A percentile compares a stretch with the other conserved stretches of the same genome.
These are phyloP conservation scores for Protomyces pachydermus DNA, from an alignment of 1,139 yeast species.

Conservation along the genomic window DNA sequence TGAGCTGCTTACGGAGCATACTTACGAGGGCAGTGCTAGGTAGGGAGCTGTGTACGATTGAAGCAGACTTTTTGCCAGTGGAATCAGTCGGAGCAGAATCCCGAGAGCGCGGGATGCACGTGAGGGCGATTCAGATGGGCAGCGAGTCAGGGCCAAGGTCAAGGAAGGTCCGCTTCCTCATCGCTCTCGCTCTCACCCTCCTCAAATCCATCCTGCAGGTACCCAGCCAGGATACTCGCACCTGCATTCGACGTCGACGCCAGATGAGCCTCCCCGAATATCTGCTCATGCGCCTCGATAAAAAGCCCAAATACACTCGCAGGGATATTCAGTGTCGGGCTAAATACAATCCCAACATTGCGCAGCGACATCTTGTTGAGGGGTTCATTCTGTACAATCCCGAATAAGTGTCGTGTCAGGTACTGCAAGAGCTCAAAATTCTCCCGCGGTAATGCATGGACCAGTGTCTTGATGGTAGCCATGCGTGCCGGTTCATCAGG, in stretches of 20 bases:
- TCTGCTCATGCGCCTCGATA: slow-evolving; percentile 58
- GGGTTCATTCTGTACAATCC: slow-evolving; percentile 59
- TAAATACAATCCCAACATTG: slow-evolving; percentile 76
- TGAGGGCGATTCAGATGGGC: no score
- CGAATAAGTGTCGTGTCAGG: slow-evolving; percentile 60
- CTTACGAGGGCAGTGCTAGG: neutral
- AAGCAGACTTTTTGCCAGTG: no score
- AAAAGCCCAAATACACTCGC: slow-evolving; percentile 59
- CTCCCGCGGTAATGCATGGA: slow-evolving; percentile 45
- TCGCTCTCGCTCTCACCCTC: neutral
- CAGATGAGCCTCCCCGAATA: slow-evolving; percentile 42
- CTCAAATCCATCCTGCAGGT: neutral
- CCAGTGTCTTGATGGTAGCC: slow-evolving; percentile 38
- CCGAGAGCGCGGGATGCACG: no score
- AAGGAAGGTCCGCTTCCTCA: no score
- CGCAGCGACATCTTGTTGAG: slow-evolving; percentile 77
- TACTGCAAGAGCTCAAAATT: slow-evolving; percentile 61
- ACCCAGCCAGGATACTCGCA: neutral
- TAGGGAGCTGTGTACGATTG: no score
- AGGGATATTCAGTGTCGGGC: slow-evolving; percentile 74
- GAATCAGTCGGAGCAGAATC: no score
- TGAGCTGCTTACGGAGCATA: slow-evolving; percentile 23
- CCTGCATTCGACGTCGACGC: neutral
- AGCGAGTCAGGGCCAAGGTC: no score
- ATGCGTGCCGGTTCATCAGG: slow-evolving; percentile 39